Conservation (phyloP, 495 filamentous ascomycete species). For the Astrothelium subdiscretum region DNA sequence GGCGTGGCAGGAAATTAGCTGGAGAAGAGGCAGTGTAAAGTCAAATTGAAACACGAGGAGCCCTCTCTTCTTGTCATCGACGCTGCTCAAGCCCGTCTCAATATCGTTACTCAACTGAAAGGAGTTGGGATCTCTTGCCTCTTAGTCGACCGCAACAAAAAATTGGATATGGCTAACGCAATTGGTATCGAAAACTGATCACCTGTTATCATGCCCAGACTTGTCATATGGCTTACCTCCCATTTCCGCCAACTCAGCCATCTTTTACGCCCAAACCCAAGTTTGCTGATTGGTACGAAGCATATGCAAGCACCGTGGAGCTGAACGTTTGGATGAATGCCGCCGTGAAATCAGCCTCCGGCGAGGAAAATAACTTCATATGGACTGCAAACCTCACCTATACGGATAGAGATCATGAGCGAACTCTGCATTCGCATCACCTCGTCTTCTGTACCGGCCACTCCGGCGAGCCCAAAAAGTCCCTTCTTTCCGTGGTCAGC, state of each 20-base stretch:
- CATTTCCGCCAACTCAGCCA: conserved; percentile 57
- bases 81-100: conserved; percentile 26
- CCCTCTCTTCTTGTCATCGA: conserved; percentile 59
- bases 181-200: conserved; percentile 48
- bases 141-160: conserved; percentile 52
- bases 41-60: conserved; percentile 44
- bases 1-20: conserved; percentile 43
- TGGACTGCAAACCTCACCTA: conserved; percentile 54
- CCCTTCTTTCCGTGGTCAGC: conserved; percentile 50
- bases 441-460: conserved; percentile 65
- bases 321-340: conserved; percentile 63
- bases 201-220: conserved; percentile 70
- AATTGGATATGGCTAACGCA: conserved; percentile 69
- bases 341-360: conserved; percentile 38
- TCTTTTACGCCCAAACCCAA: conserved; percentile 57
- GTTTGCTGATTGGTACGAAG: conserved; percentile 67
- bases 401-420: conserved; percentile 41
- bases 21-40: conserved; percentile 44
- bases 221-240: conserved; percentile 41
- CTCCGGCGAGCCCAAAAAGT: conserved; percentile 57
- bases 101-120: conserved; percentile 53
- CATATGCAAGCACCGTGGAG: conserved; percentile 60
- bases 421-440: conserved; percentile 51
- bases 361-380: conserved; percentile 38
- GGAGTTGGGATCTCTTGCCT: conserved; percentile 52